Evolutionary conservation across 2,329 filamentous ascomycete species (phyloP).

Genomic region (Daldinia eschscholtzii): DNA sequence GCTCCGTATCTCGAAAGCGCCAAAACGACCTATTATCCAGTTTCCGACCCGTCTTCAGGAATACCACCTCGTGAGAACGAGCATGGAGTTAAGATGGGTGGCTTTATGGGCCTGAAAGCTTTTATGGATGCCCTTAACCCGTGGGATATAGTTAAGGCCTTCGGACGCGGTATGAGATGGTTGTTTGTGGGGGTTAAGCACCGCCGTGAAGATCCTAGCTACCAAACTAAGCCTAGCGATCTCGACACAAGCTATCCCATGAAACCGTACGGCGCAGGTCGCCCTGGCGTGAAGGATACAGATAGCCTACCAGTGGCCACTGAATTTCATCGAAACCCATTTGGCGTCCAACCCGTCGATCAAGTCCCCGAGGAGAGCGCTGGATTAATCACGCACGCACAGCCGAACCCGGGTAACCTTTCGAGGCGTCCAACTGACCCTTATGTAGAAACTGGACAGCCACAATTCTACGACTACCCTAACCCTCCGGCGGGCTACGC

Average conservation of each 20-base stretch:
- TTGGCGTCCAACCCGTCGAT: constrained; percentile 45
- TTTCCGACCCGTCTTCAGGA: constrained; percentile 57
- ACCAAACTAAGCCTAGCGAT: constrained; percentile 55
- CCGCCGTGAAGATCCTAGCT: constrained; percentile 67
- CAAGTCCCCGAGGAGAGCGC: constrained; percentile 56
- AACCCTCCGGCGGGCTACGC: constrained; percentile 30
- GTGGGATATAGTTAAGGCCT: constrained; percentile 85
- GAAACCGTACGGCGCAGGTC: constrained; percentile 47
- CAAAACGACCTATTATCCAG: constrained; percentile 62
- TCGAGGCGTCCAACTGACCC: constrained; percentile 37
- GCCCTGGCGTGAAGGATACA: constrained; percentile 52
- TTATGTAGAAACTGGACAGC: constrained; percentile 42
- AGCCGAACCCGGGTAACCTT: constrained; percentile 47
- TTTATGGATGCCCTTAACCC: constrained; percentile 80
- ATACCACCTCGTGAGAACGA: constrained; percentile 59
- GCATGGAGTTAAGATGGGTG: constrained; percentile 69
- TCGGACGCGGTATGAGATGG: constrained; percentile 83
- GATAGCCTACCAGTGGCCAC: constrained; percentile 57
- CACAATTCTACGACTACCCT: constrained; percentile 31
- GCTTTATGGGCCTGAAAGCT: constrained; percentile 73
- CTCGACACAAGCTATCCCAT: constrained; percentile 57
- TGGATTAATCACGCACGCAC: constrained; percentile 60
- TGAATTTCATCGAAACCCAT: constrained; percentile 55
- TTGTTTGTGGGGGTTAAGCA: constrained; percentile 78
- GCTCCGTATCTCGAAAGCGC: constrained; percentile 70